Base-by-base conservation (phyloP, 78 protist species). In the Planoprotostelium fungivorum region DNA sequence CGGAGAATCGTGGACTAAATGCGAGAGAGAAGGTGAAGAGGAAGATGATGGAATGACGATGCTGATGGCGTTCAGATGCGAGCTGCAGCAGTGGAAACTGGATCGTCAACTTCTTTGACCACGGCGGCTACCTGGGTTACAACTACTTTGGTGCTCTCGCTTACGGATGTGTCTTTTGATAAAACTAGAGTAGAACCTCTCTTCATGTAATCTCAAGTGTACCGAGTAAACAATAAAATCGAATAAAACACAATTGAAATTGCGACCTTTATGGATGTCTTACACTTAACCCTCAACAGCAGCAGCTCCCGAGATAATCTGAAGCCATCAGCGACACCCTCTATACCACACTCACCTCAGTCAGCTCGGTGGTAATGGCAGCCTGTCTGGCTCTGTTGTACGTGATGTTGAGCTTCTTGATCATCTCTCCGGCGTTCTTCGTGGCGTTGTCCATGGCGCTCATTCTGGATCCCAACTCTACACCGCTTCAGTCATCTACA, bases 331-430 rank as follows among this genome's bases (percentile, higher is more conserved):
- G 37, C 16, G n/a, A 85, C 16, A 85, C 16, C 5, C 16, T 16
- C 5, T 16, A 16, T 36, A 5, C 5, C 16, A 85, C 16, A 36
- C 16, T 36, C 16, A 36, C 37, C 37, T 85, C 37, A 36, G 36
- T 85, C 34, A 85, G 36, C 37, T 85, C 87, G 16, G 88, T 51
- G 35, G 94, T 92, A 85, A 92, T 92, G 87, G 89, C 87, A 88
- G 94, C 94, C 84, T 92, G 94, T 83, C 94, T 85, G 84, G 87
- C 94, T 84, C 94, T 84, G n/a, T 92, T 92, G 86, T 92, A 92
- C 84, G 89, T 91, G 89, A 92, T 51, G 29, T 89, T 87, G 73
- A 92, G 94, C 0, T 84, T 88, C 38, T 84, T 89, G 29, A 91
- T 89, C 63, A 92, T 92, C 29, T 89, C 89, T 63, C 89, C 94